These are phyloP conservation scores for Helianthus annuus DNA, from an alignment of 129 eudicot species.

Conservation along the genomic window DNA sequence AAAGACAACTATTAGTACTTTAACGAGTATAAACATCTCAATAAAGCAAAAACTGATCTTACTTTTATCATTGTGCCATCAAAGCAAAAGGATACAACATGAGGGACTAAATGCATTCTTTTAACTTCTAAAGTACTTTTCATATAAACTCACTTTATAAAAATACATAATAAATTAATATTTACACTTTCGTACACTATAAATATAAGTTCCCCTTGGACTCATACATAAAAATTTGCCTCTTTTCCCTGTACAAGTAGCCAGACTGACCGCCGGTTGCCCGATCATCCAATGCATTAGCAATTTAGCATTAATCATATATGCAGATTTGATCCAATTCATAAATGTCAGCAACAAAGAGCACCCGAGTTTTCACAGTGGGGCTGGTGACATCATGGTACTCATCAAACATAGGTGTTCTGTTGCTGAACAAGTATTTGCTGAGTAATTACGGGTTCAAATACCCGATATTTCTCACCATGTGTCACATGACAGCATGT, in stretches of 20 bases:
- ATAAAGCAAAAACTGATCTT: too few species aligned
- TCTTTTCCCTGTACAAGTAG: constrained; percentile 7
- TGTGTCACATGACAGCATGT: constrained; percentile 93
- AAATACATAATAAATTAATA: neutral
- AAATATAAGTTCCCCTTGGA: constrained; percentile 7
- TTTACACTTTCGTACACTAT: constrained; percentile 25
- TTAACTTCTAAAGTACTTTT: too few species aligned
- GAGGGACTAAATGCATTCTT: too few species aligned
- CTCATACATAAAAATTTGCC: constrained; percentile 10
- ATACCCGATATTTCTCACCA: constrained; percentile 79
- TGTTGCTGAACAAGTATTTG: constrained; percentile 72
- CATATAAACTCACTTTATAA: too few species aligned
- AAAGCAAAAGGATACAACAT: too few species aligned
- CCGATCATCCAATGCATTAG: neutral
- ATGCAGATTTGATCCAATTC: neutral
- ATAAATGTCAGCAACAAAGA: constrained; percentile 52
- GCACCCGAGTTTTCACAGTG: constrained; percentile 54
- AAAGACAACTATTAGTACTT: too few species aligned
- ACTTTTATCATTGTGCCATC: too few species aligned
- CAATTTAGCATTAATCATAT: neutral
- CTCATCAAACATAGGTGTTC: constrained; percentile 82
- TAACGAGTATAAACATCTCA: too few species aligned
- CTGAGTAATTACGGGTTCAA: constrained; percentile 73
- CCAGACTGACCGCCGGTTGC: constrained; percentile 12
- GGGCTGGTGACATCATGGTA: constrained; percentile 87